Percentiles rank a stretch among this genome's conserved stretches.
These are phyloP conservation scores for Scleromitrula shiraiana DNA, from an alignment of 2,329 filamentous ascomycete species.

Conservation along the genomic window DNA sequence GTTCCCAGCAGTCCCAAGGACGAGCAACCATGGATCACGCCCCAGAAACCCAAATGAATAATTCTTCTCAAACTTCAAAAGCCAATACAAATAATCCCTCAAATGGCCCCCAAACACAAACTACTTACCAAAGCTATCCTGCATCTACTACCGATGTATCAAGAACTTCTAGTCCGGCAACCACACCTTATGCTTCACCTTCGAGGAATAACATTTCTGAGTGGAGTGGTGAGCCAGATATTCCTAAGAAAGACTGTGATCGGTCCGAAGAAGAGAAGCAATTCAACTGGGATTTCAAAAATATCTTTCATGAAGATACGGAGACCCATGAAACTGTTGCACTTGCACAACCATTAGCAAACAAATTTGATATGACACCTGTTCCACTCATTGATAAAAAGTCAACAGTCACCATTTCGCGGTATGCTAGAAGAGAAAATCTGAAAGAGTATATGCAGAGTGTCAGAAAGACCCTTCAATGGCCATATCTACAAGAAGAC, in stretches of 20 bases:
- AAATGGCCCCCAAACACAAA: constrained; percentile 1
- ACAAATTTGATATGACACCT: constrained; percentile 37
- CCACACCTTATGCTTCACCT: constrained; percentile 12
- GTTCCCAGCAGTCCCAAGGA: constrained; percentile 2
- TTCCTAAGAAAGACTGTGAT: constrained; percentile 9
- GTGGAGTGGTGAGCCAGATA: constrained; percentile 8
- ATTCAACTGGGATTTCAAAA: constrained; percentile 35
- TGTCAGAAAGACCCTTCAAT: constrained; percentile 35
- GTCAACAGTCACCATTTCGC: constrained; percentile 37
- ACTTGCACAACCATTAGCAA: constrained; percentile 39
- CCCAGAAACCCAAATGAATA: background rate
- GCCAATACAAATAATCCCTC: background rate
- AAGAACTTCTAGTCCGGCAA: constrained; percentile 15
- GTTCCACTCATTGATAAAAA: constrained; percentile 39
- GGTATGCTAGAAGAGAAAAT: constrained; percentile 38
- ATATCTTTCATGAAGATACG: constrained; percentile 34
- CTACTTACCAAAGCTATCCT: constrained; percentile 3
- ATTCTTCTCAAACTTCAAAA: background rate
- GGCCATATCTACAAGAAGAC: constrained; percentile 36
- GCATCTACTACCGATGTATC: constrained; percentile 5
- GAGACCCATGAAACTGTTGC: constrained; percentile 35
- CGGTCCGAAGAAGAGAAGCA: constrained; percentile 27
- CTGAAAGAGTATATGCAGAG: constrained; percentile 36
- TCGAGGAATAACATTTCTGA: constrained; percentile 4
- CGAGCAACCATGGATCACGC: constrained; percentile 9